Conservation (phyloP, 305 asterid species). For the Andrographis paniculata region DNA sequence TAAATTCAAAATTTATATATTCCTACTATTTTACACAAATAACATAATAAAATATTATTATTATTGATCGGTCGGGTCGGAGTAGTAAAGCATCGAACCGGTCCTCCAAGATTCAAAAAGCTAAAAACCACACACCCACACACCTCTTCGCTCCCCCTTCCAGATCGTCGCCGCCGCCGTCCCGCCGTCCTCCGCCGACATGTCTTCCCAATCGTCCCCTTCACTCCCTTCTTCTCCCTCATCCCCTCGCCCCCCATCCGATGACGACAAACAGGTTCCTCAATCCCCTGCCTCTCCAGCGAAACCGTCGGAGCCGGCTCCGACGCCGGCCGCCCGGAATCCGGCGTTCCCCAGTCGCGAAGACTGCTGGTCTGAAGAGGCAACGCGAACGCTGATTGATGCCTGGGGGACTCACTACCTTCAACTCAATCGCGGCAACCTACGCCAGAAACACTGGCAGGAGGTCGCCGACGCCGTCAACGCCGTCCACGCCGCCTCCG, state of each 20-base stretch:
- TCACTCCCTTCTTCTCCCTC: conserved; percentile 26
- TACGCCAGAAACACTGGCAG: conserved; percentile 87
- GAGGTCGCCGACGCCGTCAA: conserved; percentile 88
- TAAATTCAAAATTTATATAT: too few species aligned
- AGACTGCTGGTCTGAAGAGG: conserved; percentile 92
- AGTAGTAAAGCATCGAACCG: conserved; percentile 16
- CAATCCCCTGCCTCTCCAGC: conserved; percentile 25
- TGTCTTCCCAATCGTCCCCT: conserved; percentile 22
- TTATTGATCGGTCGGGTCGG: too few species aligned
- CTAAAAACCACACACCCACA: neutral
- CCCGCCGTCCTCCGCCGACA: conserved; percentile 29
- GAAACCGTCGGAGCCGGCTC: conserved; percentile 14
- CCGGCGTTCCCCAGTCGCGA: conserved; percentile 56
- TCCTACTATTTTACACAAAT: too few species aligned
- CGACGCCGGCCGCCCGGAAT: conserved; percentile 22
- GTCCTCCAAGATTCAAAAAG: conserved; percentile 29
- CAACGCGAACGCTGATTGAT: conserved; percentile 68
- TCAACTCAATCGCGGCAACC: conserved; percentile 76
- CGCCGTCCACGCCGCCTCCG: conserved; percentile 51
- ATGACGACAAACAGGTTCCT: conserved; percentile 20
- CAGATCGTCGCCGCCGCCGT: conserved; percentile 22
- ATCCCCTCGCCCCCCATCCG: conserved; percentile 14
- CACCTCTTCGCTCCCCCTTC: conserved; percentile 9
- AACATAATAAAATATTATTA: too few species aligned
- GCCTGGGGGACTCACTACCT: conserved; percentile 80